Base-by-base conservation (phyloP, 441 rosid species). In the Corymbia calophylla region DNA sequence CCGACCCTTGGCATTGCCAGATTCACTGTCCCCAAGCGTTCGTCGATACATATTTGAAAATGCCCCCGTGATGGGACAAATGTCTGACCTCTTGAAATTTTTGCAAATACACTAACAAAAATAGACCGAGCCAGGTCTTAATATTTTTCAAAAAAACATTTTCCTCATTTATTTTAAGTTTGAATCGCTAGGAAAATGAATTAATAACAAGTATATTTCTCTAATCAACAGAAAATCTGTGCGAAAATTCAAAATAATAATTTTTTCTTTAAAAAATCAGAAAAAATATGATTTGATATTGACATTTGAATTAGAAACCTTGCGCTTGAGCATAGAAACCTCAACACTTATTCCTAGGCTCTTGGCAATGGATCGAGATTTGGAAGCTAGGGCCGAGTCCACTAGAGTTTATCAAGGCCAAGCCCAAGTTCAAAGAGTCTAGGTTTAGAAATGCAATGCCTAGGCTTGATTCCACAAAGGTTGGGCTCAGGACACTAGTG, bases 391-490 rank as follows among this genome's bases (percentile, higher is more conserved):
- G 5, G 64, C 14, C 14, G 25, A 1, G 64, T 58, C 14, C 7
- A 58, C n/a, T 3, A 23, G 1, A 29, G 64, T 58, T 58, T n/a
- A 58, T 58, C 25, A 29, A 58, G 64, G 64, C 29, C 64, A 58
- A 25, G 14, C 64, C n/a, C 3, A 58, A 58, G n/a, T 58, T 29
- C 64, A 58, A 58, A 25, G 64, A 58, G 64, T 58, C 3, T 58
- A 14, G 64, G 64, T 58, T 58, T 0, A 3, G 6, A 58, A 25
- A 6, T 0, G 1, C 7, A 25, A 0, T 25, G 64, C n/a, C 25
- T 1, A 25, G 3, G 64, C 14, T 3, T 58, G 0, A 29, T 29
- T 58, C n/a, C 64, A 58, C 25, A 25, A 58, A 10, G 6, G 5
- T 58, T 58, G 1, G 64, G n/a, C 64, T 58, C 14, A 9, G 17